Conservation (phyloP, 1,284 basidiomycete genomes). For the Trametes versicolor region DNA sequence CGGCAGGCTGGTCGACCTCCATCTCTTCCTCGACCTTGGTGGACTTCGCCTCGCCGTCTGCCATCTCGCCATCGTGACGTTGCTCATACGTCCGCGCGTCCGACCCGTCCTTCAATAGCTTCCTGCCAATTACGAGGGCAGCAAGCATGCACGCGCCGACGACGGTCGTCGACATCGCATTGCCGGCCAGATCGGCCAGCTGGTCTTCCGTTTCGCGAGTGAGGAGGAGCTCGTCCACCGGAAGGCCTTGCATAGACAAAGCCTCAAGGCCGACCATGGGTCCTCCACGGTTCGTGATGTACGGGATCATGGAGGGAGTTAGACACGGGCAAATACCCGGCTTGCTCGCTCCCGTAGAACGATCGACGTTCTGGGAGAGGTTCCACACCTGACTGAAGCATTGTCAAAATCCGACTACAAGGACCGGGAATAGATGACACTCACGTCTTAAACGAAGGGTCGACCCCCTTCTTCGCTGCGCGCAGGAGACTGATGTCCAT, state of each 20-base stretch:
- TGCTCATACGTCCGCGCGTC: constrained; percentile 71
- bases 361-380: constrained; percentile 96
- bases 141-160: constrained; percentile 92
- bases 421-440: constrained; percentile 37
- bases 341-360: constrained; percentile 84
- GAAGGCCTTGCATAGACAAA: constrained; percentile 92
- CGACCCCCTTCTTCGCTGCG: constrained; percentile 82
- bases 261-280: constrained; percentile 95
- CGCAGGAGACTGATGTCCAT: constrained; percentile 92
- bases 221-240: constrained; percentile 89
- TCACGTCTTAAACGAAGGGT: constrained; percentile 89
- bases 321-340: constrained; percentile 91
- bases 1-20: constrained; percentile 43
- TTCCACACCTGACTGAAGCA: constrained; percentile 87
- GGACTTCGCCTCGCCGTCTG: constrained; percentile 42
- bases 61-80: constrained; percentile 55
- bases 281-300: constrained; percentile 95
- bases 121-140: constrained; percentile 76
- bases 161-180: constrained; percentile 97
- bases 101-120: constrained; percentile 71
- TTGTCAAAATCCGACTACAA: background rate
- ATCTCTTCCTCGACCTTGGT: constrained; percentile 42
- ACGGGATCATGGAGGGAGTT: constrained; percentile 96
- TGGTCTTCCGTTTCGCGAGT: constrained; percentile 96
- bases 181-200: constrained; percentile 93